These are phyloP conservation scores for Diaporthe sp. DNA, from an alignment of 2,329 filamentous ascomycete genomes.

Conservation along the genomic window DNA sequence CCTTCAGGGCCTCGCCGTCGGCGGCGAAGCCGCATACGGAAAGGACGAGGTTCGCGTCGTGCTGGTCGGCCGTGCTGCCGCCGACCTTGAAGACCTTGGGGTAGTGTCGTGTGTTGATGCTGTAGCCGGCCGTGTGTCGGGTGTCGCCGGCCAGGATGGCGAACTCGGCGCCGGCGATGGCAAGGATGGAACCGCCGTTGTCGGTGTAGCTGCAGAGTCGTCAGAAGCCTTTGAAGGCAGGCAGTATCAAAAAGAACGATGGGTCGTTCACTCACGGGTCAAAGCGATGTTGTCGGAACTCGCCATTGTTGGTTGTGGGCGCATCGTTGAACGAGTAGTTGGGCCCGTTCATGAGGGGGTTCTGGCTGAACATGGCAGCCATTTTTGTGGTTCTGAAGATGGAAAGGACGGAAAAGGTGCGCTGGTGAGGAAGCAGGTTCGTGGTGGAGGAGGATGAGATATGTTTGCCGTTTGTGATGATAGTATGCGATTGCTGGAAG, in stretches of 20 bases:
- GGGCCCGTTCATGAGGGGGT: conserved; percentile 77
- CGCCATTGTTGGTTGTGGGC: conserved; percentile 67
- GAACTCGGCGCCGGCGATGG: conserved; percentile 94
- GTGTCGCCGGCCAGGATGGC: conserved; percentile 98
- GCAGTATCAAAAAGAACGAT: not conserved
- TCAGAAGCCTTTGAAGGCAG: not conserved
- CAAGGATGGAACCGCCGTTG: conserved; percentile 96
- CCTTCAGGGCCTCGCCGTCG: conserved; percentile 93
- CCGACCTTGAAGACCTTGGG: conserved; percentile 99
- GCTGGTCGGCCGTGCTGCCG: conserved; percentile 87
- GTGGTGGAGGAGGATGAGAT: conserved; percentile 38
- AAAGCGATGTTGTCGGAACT: conserved; percentile 83
- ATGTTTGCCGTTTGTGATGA: conserved; percentile 38
- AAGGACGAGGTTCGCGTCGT: conserved; percentile 87
- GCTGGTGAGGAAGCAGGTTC: conserved; percentile 37
- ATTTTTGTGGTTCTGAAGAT: conserved; percentile 56
- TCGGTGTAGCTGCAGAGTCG: conserved; percentile 83
- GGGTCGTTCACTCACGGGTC: conserved; percentile 79
- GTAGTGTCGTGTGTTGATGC: conserved; percentile 96
- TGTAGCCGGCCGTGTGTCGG: conserved; percentile 95
- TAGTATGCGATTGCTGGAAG: conserved; percentile 35
- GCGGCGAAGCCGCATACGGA: conserved; percentile 97
- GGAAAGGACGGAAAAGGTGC: not conserved
- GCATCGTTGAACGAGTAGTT: conserved; percentile 78
- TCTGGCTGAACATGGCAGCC: conserved; percentile 79